phyloP scores from a whole-genome alignment of 768 basidiomycete genomes.

The Coprinopsis sp. region DNA sequence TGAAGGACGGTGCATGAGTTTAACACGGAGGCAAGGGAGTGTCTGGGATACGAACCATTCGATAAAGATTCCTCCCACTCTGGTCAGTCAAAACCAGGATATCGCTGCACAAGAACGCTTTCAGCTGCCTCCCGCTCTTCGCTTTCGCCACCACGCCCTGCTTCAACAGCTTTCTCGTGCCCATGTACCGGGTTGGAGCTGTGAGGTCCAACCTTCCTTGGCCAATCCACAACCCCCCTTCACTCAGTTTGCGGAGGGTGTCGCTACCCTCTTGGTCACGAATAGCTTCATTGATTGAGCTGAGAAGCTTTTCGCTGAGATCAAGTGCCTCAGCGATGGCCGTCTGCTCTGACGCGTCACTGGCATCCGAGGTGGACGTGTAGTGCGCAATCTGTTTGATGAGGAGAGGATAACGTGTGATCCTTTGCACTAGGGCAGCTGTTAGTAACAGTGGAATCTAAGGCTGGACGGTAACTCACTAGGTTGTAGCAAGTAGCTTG shows the following conservation, averaged over 20 bases:
- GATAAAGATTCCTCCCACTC: slow-evolving; percentile 62
- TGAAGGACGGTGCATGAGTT: slow-evolving; percentile 20
- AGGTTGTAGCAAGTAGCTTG: slow-evolving; percentile 87
- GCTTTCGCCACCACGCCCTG: slow-evolving; percentile 77
- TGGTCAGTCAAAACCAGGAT: slow-evolving; percentile 84
- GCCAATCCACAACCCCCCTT: slow-evolving; percentile 76
- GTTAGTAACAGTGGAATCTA: background rate
- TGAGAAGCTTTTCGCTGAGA: slow-evolving; percentile 68
- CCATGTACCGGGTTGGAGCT: slow-evolving; percentile 81
- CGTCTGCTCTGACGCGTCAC: slow-evolving; percentile 38
- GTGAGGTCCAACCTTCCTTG: slow-evolving; percentile 87
- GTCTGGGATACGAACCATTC: slow-evolving; percentile 67
- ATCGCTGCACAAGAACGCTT: slow-evolving; percentile 82
- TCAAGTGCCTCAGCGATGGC: slow-evolving; percentile 51
- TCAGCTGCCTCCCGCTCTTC: slow-evolving; percentile 77
- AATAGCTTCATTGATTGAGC: slow-evolving; percentile 84
- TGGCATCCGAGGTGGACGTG: slow-evolving; percentile 52
- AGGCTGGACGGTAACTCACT: slow-evolving; percentile 47
- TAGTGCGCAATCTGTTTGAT: slow-evolving; percentile 80
- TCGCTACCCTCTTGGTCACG: slow-evolving; percentile 78
- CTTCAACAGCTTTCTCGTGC: slow-evolving; percentile 70
- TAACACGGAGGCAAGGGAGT: background rate
- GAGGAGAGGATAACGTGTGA: slow-evolving; percentile 90
- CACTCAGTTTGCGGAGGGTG: slow-evolving; percentile 68
- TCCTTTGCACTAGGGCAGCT: slow-evolving; percentile 73